phyloP scores from a whole-genome alignment of 352 stramenopile genomes.

The Plasmopara viticola region DNA sequence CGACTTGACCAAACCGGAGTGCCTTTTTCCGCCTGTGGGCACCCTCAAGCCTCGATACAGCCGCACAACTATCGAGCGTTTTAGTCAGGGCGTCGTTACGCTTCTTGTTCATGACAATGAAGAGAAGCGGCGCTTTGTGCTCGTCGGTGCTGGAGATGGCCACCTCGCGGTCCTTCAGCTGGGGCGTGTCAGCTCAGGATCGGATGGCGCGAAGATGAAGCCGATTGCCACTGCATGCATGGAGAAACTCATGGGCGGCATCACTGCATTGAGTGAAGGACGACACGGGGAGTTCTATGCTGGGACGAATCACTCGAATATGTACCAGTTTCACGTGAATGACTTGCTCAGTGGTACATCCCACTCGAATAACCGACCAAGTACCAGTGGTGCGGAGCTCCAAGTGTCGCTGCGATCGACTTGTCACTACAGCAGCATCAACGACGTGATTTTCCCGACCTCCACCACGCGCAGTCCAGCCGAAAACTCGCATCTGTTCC shows the following conservation, averaged over 20 bases:
- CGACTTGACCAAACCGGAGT: slow-evolving; percentile 89
- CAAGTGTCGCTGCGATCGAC: slow-evolving; percentile 75
- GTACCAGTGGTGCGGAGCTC: slow-evolving; percentile 11
- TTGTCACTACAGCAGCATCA: slow-evolving; percentile 89
- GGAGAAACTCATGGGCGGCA: slow-evolving; percentile 85
- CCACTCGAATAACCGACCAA: slow-evolving; percentile 21
- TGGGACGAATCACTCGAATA: slow-evolving; percentile 92
- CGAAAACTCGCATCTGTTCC: slow-evolving; percentile 91
- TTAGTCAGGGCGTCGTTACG: slow-evolving; percentile 88
- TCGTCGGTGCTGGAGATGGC: slow-evolving; percentile 90
- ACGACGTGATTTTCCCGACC: slow-evolving; percentile 92
- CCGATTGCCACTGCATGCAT: slow-evolving; percentile 59
- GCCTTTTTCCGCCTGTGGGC: slow-evolving; percentile 64
- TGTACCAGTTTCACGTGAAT: slow-evolving; percentile 85
- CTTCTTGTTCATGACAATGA: slow-evolving; percentile 87
- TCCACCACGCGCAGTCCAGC: slow-evolving; percentile 33
- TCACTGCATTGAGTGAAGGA: slow-evolving; percentile 89
- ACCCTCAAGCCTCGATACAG: slow-evolving; percentile 85
- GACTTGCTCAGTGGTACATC: slow-evolving; percentile 9
- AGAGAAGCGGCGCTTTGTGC: slow-evolving; percentile 76
- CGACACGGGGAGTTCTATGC: slow-evolving; percentile 83
- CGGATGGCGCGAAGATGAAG: slow-evolving; percentile 32
- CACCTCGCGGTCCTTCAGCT: slow-evolving; percentile 59
- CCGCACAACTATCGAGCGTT: slow-evolving; percentile 88
- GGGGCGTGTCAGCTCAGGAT: slow-evolving; percentile 34